Evolutionary conservation across 139 green algal species (phyloP).

Genomic region (Chlamydomonas sphaeroides): DNA sequence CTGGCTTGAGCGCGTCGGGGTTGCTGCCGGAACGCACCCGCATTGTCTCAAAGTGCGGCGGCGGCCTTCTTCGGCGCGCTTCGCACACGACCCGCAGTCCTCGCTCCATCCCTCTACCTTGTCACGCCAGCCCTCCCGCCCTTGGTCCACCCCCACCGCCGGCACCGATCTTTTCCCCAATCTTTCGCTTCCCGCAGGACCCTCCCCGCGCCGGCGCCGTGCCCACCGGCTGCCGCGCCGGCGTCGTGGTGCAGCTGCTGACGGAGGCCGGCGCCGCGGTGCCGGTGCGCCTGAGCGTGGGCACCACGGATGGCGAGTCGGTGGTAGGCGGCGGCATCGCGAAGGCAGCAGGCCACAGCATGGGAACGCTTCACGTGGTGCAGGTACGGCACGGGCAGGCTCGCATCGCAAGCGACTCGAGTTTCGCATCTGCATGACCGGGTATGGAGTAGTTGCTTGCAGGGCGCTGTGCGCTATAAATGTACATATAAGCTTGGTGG

Average conservation of each 20-base stretch:
- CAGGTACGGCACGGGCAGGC: constrained; percentile 14
- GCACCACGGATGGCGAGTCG: neutral
- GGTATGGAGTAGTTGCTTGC: too few relatives aligned
- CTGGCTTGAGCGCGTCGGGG: too few relatives aligned
- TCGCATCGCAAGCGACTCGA: too few relatives aligned
- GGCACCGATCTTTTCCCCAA: too few relatives aligned
- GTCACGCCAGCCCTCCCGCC: too few relatives aligned
- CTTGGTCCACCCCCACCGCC: too few relatives aligned
- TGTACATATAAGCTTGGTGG: too few relatives aligned
- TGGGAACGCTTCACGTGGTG: neutral
- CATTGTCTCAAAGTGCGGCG: too few relatives aligned
- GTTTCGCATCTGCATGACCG: too few relatives aligned
- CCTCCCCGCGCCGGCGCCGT: neutral
- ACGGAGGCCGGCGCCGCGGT: constrained; percentile 35
- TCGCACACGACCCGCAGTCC: constrained; percentile 12
- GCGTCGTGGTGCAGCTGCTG: constrained; percentile 54
- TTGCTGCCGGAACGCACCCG: too few relatives aligned
- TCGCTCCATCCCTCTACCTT: neutral
- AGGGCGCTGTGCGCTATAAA: too few relatives aligned
- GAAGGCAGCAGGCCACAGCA: neutral
- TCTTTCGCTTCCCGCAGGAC: constrained; percentile 19
- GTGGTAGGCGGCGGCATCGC: neutral
- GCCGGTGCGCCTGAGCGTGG: constrained; percentile 16
- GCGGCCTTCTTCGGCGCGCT: neutral
- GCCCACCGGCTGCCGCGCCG: constrained; percentile 46